These are phyloP conservation scores for Dothidotthia symphoricarpi DNA, from an alignment of 2,329 filamentous ascomycete genomes.

Conservation along the genomic window DNA sequence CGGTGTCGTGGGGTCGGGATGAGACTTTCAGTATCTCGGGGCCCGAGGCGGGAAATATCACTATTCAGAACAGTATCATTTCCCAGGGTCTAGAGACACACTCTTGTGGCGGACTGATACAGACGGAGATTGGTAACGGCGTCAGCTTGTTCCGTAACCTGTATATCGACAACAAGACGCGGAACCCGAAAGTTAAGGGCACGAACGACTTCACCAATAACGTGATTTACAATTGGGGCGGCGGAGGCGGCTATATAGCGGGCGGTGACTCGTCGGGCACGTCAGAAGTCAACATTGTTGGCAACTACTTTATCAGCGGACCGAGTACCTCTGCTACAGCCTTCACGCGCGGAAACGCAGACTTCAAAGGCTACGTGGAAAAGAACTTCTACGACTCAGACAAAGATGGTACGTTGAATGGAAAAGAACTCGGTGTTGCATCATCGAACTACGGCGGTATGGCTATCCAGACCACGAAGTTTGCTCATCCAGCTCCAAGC, in stretches of 20 bases:
- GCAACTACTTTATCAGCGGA: constrained; percentile 59
- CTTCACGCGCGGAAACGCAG: constrained; percentile 56
- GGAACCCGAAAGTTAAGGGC: constrained; percentile 58
- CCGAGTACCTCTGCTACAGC: constrained; percentile 52
- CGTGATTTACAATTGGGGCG: constrained; percentile 58
- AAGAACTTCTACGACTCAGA: constrained; percentile 55
- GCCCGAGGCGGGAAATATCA: constrained; percentile 47
- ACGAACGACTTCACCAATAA: constrained; percentile 55
- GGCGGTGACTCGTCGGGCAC: constrained; percentile 48
- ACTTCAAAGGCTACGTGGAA: constrained; percentile 55
- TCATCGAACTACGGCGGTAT: constrained; percentile 51
- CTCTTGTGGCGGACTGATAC: constrained; percentile 53
- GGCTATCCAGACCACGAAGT: constrained; percentile 44
- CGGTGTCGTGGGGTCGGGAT: constrained; percentile 56
- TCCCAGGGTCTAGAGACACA: constrained; percentile 56
- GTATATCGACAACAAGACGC: constrained; percentile 59
- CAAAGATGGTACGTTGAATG: constrained; percentile 52
- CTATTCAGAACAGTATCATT: constrained; percentile 55
- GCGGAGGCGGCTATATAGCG: constrained; percentile 56
- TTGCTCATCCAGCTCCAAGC: constrained; percentile 47
- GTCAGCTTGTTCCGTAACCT: constrained; percentile 55
- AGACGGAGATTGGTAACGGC: constrained; percentile 48
- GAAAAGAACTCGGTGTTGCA: constrained; percentile 45
- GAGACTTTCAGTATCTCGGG: constrained; percentile 57
- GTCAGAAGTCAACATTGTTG: constrained; percentile 54